These are phyloP conservation scores for Artemisia princeps DNA, from an alignment of 140 eudicot species.

Conservation along the genomic window DNA sequence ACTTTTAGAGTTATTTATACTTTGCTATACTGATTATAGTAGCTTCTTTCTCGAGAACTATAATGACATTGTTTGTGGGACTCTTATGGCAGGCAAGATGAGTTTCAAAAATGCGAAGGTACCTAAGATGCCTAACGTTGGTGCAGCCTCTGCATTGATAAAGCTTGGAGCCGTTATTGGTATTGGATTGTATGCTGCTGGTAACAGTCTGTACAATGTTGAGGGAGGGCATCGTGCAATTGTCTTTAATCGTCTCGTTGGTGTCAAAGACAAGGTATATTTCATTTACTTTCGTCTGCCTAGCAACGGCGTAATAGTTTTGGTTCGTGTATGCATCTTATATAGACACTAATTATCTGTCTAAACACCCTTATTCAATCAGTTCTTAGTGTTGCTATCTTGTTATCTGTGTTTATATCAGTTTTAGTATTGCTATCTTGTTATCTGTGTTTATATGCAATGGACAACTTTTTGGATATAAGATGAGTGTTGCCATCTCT, in stretches of 20 bases:
- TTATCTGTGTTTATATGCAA: too few species aligned
- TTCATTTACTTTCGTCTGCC: neutral
- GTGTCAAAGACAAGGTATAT: slow-evolving; percentile 77
- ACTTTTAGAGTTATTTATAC: neutral
- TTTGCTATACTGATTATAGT: neutral
- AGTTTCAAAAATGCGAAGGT: slow-evolving; percentile 55
- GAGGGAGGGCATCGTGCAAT: slow-evolving; percentile 98
- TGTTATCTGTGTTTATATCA: too few species aligned
- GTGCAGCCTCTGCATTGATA: slow-evolving; percentile 65
- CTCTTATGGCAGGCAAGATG: slow-evolving; percentile 40
- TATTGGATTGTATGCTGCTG: slow-evolving; percentile 61
- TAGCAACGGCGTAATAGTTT: neutral
- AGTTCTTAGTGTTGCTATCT: too few species aligned
- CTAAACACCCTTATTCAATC: too few species aligned
- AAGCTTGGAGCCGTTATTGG: slow-evolving; percentile 68
- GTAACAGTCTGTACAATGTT: slow-evolving; percentile 86
- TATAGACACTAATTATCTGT: too few species aligned
- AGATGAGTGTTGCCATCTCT: too few species aligned
- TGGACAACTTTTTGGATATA: too few species aligned
- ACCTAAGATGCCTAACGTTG: slow-evolving; percentile 68
- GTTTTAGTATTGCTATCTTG: too few species aligned
- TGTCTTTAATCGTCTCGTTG: slow-evolving; percentile 77
- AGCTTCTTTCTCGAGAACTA: slow-evolving; percentile 2
- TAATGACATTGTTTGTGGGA: neutral
- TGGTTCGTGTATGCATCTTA: neutral